Conservation (phyloP, 257 asterid genomes). For the Sherardia arvensis region DNA sequence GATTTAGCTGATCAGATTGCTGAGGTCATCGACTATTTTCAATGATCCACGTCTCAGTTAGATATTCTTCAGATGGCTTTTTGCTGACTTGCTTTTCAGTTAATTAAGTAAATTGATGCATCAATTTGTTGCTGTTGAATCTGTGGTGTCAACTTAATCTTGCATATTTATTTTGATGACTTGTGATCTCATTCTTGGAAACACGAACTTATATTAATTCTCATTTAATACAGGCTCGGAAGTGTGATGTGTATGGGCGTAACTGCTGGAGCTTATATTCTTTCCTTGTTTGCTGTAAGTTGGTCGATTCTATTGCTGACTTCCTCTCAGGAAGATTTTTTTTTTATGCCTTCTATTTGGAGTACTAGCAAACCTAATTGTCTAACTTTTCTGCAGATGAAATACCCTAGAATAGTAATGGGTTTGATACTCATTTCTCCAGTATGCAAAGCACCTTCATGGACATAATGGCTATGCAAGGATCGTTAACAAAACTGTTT, state of each 20-base stretch:
- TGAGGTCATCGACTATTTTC: slow-evolving; percentile 40
- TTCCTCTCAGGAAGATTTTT: slow-evolving; percentile 8
- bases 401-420: slow-evolving; percentile 59
- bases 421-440: slow-evolving; percentile 97
- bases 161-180: neutral
- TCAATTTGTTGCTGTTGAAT: neutral
- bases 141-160: neutral
- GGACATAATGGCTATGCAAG: slow-evolving; percentile 98
- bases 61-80: slow-evolving; percentile 1
- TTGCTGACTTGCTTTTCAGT: neutral
- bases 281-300: slow-evolving; percentile 91
- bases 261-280: slow-evolving; percentile 91
- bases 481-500: slow-evolving; percentile 20
- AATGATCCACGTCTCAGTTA: slow-evolving; percentile 8
- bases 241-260: slow-evolving; percentile 94
- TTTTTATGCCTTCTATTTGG: neutral
- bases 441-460: slow-evolving; percentile 84
- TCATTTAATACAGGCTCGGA: slow-evolving; percentile 52
- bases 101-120: neutral
- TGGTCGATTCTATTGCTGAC: neutral
- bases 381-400: slow-evolving; percentile 42
- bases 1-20: slow-evolving; percentile 45
- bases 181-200: neutral
- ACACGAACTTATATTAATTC: slow-evolving; percentile 3
- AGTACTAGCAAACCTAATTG: slow-evolving; percentile 11